Percentiles rank a stretch among this genome's conserved stretches.
These are phyloP conservation scores for Sclerospora graminicola DNA, from an alignment of 352 stramenopile species.

Conservation along the genomic window DNA sequence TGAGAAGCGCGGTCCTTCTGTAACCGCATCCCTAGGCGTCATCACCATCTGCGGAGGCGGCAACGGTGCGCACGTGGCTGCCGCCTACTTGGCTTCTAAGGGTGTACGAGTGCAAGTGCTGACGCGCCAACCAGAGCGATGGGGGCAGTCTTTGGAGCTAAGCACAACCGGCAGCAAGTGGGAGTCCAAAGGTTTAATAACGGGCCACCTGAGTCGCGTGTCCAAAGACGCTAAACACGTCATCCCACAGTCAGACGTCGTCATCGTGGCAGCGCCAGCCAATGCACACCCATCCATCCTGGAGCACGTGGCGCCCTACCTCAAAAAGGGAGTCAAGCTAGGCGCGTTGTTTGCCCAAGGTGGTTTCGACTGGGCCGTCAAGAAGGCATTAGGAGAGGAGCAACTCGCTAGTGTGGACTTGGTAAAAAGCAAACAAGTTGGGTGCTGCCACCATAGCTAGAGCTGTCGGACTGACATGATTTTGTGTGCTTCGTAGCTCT, in stretches of 20 bases:
- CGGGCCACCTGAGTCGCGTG: slow-evolving; percentile 57
- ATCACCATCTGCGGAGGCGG: slow-evolving; percentile 89
- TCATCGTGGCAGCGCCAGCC: slow-evolving; percentile 84
- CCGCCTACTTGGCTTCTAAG: slow-evolving; percentile 81
- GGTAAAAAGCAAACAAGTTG: slow-evolving; percentile 14
- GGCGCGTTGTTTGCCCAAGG: slow-evolving; percentile 87
- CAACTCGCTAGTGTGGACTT: slow-evolving; percentile 48
- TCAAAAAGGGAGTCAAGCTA: slow-evolving; percentile 80
- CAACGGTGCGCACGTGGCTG: slow-evolving; percentile 86
- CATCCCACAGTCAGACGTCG: slow-evolving; percentile 81
- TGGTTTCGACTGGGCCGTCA: slow-evolving; percentile 89
- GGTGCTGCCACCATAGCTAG: background rate
- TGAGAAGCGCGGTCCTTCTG: slow-evolving; percentile 33
- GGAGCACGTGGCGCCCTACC: slow-evolving; percentile 58
- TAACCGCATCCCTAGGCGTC: slow-evolving; percentile 27
- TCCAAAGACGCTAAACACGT: slow-evolving; percentile 77
- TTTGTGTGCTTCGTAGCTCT: slow-evolving; percentile 39
- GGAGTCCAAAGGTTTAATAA: slow-evolving; percentile 68
- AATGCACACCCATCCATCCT: slow-evolving; percentile 84
- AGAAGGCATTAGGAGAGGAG: slow-evolving; percentile 73
- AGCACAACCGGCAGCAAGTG: slow-evolving; percentile 79
- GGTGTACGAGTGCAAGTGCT: slow-evolving; percentile 76
- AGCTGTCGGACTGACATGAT: background rate
- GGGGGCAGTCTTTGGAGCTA: slow-evolving; percentile 69
- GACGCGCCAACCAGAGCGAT: slow-evolving; percentile 74